Conservation (phyloP, 1,139 yeast species). For the Pichiaceae sp. region DNA sequence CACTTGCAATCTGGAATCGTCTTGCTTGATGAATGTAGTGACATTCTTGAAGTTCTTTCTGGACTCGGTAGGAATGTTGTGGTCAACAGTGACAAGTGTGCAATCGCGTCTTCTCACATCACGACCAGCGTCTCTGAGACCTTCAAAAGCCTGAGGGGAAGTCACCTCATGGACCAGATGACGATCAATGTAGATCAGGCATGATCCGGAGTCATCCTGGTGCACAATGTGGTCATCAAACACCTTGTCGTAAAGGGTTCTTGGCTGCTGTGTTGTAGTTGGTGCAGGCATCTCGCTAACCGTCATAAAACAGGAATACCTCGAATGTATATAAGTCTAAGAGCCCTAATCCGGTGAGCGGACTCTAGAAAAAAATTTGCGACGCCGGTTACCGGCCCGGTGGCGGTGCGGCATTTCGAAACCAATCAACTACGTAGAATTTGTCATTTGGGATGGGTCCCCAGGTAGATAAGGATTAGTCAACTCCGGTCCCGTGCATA, state of each 20-base stretch:
- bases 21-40: constrained; percentile 78
- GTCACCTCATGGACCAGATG: constrained; percentile 97
- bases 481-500: too few relatives aligned
- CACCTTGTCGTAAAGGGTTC: constrained; percentile 90
- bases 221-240: constrained; percentile 91
- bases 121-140: constrained; percentile 80
- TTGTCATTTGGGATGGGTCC: neutral
- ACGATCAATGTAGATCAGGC: constrained; percentile 84
- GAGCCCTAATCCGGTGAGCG: too few relatives aligned
- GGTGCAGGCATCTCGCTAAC: constrained; percentile 1
- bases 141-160: constrained; percentile 98
- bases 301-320: too few relatives aligned
- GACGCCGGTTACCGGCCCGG: neutral
- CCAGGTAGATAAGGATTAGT: neutral
- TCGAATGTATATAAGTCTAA: too few relatives aligned
- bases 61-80: constrained; percentile 89
- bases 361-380: neutral
- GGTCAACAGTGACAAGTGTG: constrained; percentile 95
- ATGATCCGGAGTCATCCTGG: constrained; percentile 79
- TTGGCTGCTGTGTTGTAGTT: constrained; percentile 26
- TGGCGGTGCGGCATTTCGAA: neutral
- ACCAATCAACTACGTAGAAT: neutral
- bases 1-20: constrained; percentile 88
- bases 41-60: constrained; percentile 68
- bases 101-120: constrained; percentile 87